Percentiles rank a stretch among this genome's conserved stretches.
Evolutionary conservation across 139 green algal species (phyloP).

Genomic region (Microglena sp.): DNA sequence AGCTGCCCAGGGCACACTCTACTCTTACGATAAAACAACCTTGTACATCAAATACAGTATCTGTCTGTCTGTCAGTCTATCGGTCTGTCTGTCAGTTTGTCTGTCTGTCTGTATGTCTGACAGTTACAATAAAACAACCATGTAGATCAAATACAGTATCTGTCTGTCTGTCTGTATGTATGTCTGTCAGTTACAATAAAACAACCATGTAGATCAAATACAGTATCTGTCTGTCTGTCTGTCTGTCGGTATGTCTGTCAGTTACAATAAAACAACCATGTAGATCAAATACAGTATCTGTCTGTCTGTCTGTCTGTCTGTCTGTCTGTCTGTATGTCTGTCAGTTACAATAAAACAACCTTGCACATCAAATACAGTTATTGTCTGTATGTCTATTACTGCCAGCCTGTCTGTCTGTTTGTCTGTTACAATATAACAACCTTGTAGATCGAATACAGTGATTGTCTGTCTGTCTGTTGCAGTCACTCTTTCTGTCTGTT

Average conservation of each 20-base stretch:
- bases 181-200: not conserved
- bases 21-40: too few species aligned
- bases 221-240: not conserved
- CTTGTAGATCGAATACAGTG: not conserved
- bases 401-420: not conserved
- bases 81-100: not conserved
- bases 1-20: too few species aligned
- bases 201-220: too few species aligned
- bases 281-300: not conserved
- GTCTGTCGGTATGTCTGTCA: not conserved
- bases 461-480: not conserved
- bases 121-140: too few species aligned
- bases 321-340: not conserved
- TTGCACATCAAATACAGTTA: not conserved
- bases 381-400: not conserved
- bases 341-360: too few species aligned
- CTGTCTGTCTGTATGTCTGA: not conserved
- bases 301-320: not conserved
- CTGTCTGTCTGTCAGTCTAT: not conserved
- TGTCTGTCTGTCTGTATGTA: not conserved
- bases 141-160: not conserved
- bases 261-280: too few species aligned
- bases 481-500: not conserved
- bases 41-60: not conserved
- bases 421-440: too few species aligned